A percentile compares a stretch with the other conserved stretches of the same genome.
These are phyloP conservation scores for Verticillium tricorpus DNA, from an alignment of 2,329 filamentous ascomycete genomes.

Conservation along the genomic window DNA sequence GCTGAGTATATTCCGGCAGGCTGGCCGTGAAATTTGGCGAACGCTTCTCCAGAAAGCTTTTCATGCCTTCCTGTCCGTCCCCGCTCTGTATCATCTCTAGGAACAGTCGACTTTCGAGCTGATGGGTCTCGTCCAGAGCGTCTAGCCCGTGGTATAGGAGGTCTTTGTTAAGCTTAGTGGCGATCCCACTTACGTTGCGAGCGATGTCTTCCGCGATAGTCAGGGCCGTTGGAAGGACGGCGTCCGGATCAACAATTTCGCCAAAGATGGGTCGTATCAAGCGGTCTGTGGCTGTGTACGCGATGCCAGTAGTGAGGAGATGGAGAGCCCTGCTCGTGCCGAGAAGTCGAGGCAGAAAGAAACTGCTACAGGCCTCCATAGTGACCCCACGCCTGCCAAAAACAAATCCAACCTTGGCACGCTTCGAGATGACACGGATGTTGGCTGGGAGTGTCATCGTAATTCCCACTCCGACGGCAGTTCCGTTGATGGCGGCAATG, in stretches of 20 bases:
- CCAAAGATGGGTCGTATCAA: conserved; percentile 37
- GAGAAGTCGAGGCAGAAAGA: conserved; percentile 67
- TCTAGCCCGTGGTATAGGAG: conserved; percentile 59
- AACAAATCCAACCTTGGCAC: conserved; percentile 68
- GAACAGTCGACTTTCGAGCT: conserved; percentile 63
- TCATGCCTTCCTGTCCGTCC: conserved; percentile 64
- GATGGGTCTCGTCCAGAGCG: conserved; percentile 63
- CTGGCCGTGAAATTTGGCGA: conserved; percentile 56
- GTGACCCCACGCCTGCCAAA: conserved; percentile 66
- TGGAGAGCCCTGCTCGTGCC: conserved; percentile 60
- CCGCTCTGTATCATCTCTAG: conserved; percentile 51
- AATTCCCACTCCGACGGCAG: conserved; percentile 56
- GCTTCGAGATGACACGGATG: conserved; percentile 46
- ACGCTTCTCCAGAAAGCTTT: conserved; percentile 67
- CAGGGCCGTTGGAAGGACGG: conserved; percentile 61
- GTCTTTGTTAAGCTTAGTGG: conserved; percentile 64
- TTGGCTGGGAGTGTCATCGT: conserved; percentile 56
- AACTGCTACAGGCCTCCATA: conserved; percentile 68
- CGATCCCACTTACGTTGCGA: conserved; percentile 59
- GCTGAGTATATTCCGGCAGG: conserved; percentile 24
- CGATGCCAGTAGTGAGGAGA: conserved; percentile 61
- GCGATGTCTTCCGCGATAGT: conserved; percentile 64
- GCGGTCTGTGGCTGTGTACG: conserved; percentile 46
- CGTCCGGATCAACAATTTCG: conserved; percentile 55
- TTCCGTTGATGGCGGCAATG: conserved; percentile 56